Evolutionary conservation across 768 basidiomycete species (phyloP).

Genomic region (Mrakia frigida): DNA sequence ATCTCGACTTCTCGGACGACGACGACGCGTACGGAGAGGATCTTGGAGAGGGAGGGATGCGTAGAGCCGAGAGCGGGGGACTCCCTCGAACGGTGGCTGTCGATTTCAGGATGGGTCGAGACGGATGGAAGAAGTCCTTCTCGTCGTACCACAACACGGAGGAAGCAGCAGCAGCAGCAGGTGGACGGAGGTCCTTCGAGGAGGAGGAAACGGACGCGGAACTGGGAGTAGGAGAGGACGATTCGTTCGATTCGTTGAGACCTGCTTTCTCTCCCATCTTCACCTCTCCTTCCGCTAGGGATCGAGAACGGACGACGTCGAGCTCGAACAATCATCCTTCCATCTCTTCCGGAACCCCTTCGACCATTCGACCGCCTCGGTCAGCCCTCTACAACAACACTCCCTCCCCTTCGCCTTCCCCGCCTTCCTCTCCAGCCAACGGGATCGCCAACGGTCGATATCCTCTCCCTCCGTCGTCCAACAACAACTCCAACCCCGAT

Average conservation of each 20-base stretch:
- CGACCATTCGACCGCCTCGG: conserved; percentile 16
- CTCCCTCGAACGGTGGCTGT: not conserved
- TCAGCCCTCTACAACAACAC: not conserved
- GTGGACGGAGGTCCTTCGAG: not conserved
- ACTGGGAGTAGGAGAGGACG: not conserved
- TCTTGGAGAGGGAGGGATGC: not conserved
- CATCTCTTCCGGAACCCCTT: not conserved
- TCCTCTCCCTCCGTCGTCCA: not conserved
- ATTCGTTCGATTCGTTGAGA: not conserved
- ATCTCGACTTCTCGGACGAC: conserved; percentile 20
- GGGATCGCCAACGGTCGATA: not conserved
- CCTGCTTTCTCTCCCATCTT: not conserved
- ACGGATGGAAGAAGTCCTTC: conserved; percentile 5
- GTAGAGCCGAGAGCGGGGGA: not conserved
- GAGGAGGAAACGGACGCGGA: not conserved
- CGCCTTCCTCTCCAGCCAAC: not conserved
- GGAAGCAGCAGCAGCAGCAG: not conserved
- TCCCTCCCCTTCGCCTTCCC: not conserved
- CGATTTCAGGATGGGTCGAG: not conserved
- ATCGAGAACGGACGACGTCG: not conserved
- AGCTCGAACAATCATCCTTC: not conserved
- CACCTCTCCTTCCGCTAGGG: not conserved
- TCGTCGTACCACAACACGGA: not conserved
- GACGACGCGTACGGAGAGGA: conserved; percentile 12
- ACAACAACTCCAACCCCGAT: not conserved